Evolutionary conservation across 2,329 filamentous ascomycete genomes (phyloP).

Genomic region (Diatrype stigma): DNA sequence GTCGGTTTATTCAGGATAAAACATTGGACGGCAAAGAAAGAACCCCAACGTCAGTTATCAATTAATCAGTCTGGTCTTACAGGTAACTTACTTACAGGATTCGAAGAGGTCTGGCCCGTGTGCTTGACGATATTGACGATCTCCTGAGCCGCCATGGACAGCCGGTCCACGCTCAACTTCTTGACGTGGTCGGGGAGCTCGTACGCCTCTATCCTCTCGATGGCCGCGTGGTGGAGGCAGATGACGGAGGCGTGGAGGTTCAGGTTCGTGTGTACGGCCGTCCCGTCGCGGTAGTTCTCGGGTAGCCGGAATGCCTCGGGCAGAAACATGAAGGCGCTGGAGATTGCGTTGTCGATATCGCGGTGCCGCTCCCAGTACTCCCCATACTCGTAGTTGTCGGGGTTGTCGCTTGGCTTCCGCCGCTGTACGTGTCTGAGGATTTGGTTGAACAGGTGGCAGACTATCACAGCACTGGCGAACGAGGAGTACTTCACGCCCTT

Average conservation of each 20-base stretch:
- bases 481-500: constrained; percentile 60
- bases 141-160: constrained; percentile 76
- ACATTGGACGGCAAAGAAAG: not conserved
- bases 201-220: constrained; percentile 76
- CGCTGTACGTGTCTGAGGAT: constrained; percentile 80
- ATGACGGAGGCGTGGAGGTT: constrained; percentile 85
- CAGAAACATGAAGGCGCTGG: constrained; percentile 73
- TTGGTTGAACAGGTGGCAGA: constrained; percentile 74
- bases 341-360: constrained; percentile 73
- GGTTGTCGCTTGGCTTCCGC: constrained; percentile 63
- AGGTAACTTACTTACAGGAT: constrained; percentile 52
- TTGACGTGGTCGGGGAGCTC: constrained; percentile 61
- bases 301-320: constrained; percentile 73
- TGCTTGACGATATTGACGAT: constrained; percentile 80
- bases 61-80: too few species aligned
- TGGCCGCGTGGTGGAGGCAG: constrained; percentile 82
- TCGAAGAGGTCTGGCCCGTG: constrained; percentile 65
- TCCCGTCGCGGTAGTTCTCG: constrained; percentile 60
- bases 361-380: constrained; percentile 85
- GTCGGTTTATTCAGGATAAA: not conserved
- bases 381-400: constrained; percentile 69
- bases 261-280: constrained; percentile 80
- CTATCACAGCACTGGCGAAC: constrained; percentile 68
- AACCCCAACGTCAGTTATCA: too few species aligned
- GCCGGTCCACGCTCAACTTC: constrained; percentile 66